These are phyloP conservation scores for Boletellus ananiceps DNA, from an alignment of 768 basidiomycete genomes.

Conservation along the genomic window DNA sequence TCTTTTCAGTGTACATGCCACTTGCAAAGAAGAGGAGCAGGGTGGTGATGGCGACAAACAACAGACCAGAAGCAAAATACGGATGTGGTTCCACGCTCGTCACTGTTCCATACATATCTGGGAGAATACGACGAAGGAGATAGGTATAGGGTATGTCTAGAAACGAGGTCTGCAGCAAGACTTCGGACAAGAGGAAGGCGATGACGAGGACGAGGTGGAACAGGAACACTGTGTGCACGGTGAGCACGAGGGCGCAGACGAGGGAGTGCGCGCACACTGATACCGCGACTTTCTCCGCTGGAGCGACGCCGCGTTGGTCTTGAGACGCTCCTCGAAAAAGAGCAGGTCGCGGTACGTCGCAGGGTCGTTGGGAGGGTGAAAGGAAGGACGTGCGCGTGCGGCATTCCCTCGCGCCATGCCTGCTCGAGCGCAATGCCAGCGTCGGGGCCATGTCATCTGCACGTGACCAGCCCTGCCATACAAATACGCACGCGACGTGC, in stretches of 20 bases:
- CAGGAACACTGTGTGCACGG: constrained; percentile 60
- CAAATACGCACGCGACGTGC: constrained; percentile 24
- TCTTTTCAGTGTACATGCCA: constrained; percentile 95
- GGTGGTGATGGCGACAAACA: constrained; percentile 87
- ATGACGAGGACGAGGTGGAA: constrained; percentile 63
- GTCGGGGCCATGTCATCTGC: constrained; percentile 1
- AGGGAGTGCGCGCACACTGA: constrained; percentile 52
- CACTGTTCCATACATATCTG: constrained; percentile 43
- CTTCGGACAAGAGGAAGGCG: constrained; percentile 68
- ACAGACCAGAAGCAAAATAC: constrained; percentile 71
- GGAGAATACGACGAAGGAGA: constrained; percentile 46
- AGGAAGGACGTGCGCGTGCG: constrained; percentile 33
- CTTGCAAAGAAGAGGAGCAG: constrained; percentile 93
- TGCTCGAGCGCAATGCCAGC: background rate
- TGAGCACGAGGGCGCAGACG: constrained; percentile 16
- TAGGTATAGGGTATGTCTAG: constrained; percentile 58
- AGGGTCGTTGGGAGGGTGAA: constrained; percentile 64
- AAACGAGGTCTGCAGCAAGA: constrained; percentile 64
- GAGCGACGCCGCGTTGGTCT: constrained; percentile 81
- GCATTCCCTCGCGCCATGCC: constrained; percentile 24
- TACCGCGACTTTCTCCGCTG: constrained; percentile 78
- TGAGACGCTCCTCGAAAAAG: constrained; percentile 93
- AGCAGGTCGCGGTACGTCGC: constrained; percentile 85
- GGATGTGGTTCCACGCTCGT: constrained; percentile 51
- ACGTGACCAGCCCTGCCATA: constrained; percentile 20